Base-by-base conservation (phyloP, 2,329 filamentous ascomycete species). In the Massarina eburnea region DNA sequence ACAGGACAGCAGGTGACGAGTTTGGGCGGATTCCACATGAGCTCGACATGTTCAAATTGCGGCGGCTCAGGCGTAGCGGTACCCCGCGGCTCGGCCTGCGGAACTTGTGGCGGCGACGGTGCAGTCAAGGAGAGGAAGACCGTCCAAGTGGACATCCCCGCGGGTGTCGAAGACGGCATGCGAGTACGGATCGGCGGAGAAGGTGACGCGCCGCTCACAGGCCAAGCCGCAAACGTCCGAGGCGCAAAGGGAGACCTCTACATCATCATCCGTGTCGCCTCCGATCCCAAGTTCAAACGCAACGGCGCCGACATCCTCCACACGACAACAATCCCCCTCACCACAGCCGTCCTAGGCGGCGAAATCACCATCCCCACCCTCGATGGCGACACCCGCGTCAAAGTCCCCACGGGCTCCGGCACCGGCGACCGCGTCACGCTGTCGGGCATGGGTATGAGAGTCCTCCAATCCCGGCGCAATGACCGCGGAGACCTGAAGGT, bases 121-220 rank as follows among this genome's bases (percentile, higher is more conserved):
- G 91, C 95, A 14, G 81, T 90, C 27, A 81, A 90, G 58, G 89
- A 96, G 62, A 80, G 84, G 51, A 90, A 89, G 74, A 89, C 88
- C 0, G 84, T 99, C 39, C 87, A 82, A 21, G 81, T 99, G 34
- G 91, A 97, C 59, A 96, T 99, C 36, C 94, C 94, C 1, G 91
- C 88, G 18, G 94, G 94, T 54, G 91, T 99, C 24, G 94, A 97
- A 68, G 92, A 99, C 68, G 91, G 92, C 44, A 97, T 97, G 92
- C 83, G 90, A 46, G 75, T 99, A 61, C 82, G 89, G 41, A 82
- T 99, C 21, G 83, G 85, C 47, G 88, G 88, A 20, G 91, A 95
- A 64, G 94, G 94, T 55, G 92, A 99, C 64, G 86, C 89, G 14
- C 87, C 94, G 18, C 77, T 84, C 8, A 92, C 89, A 19, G 89